phyloP scores from a whole-genome alignment of 2,329 filamentous ascomycete species.

The Clonostachys chloroleuca region DNA sequence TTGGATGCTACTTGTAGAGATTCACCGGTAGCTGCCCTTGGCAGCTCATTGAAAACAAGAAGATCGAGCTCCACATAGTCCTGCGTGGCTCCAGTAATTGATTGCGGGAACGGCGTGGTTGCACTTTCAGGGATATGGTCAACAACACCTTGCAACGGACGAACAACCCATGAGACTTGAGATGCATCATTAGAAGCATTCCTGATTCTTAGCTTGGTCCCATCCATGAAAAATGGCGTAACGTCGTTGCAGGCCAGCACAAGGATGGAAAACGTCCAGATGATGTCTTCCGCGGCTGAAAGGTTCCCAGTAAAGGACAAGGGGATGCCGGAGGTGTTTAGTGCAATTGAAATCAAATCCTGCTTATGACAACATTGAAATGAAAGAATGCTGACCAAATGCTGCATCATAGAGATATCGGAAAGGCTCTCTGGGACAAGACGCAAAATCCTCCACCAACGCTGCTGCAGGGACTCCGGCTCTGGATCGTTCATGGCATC shows the following conservation, averaged over 20 bases:
- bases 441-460: background rate
- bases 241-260: background rate
- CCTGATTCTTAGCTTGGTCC: background rate
- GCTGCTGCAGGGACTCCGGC: background rate
- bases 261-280: background rate
- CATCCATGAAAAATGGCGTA: background rate
- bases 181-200: background rate
- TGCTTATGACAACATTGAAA: background rate
- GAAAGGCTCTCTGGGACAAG: background rate
- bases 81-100: background rate
- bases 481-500: background rate
- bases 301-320: background rate
- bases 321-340: background rate
- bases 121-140: background rate
- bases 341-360: background rate
- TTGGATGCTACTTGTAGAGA: background rate
- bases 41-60: background rate
- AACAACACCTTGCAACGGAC: background rate
- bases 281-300: background rate
- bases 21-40: background rate
- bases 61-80: background rate
- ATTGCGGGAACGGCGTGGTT: background rate
- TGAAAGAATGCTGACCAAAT: background rate
- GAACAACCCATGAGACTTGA: background rate
- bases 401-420: background rate